A percentile compares a stretch with the other conserved stretches of the same genome.
Conservation (phyloP, 2,329 filamentous ascomycete genomes). For the Penicillium sp. region DNA sequence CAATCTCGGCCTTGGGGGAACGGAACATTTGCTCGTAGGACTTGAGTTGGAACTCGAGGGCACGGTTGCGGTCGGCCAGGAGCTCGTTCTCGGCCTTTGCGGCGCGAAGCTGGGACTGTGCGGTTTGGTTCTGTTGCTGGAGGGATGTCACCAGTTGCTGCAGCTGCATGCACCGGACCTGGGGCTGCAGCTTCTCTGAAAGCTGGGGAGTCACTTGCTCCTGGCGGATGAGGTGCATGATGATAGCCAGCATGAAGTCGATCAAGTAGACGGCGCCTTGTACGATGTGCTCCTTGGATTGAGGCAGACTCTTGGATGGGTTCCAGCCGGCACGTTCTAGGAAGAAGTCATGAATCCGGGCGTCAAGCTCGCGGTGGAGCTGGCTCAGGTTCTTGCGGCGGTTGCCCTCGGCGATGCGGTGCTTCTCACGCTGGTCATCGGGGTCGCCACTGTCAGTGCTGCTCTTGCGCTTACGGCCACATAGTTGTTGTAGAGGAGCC, state of each 20-base stretch:
- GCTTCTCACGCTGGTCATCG: conserved; percentile 42
- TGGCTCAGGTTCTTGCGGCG: conserved; percentile 42
- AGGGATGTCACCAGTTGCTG: conserved; percentile 35
- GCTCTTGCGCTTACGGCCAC: conserved; percentile 40
- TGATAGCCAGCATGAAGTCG: conserved; percentile 40
- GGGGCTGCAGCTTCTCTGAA: conserved; percentile 39
- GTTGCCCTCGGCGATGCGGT: conserved; percentile 42
- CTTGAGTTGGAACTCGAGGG: conserved; percentile 39
- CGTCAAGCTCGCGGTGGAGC: conserved; percentile 38
- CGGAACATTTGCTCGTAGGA: conserved; percentile 41
- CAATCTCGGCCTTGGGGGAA: conserved; percentile 33
- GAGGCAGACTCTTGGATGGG: conserved; percentile 37
- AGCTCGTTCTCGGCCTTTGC: conserved; percentile 37
- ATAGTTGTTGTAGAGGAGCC: conserved; percentile 39
- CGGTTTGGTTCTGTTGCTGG: conserved; percentile 37
- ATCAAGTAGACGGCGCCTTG: conserved; percentile 39
- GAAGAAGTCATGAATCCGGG: conserved; percentile 40
- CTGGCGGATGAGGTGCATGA: conserved; percentile 35
- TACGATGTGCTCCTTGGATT: conserved; percentile 44
- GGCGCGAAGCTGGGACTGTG: conserved; percentile 34
- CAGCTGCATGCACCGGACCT: conserved; percentile 40
- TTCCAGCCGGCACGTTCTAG: conserved; percentile 42
- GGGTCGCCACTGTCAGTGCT: conserved; percentile 30
- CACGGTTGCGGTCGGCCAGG: conserved; percentile 35
- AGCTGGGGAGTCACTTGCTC: conserved; percentile 37